Conservation (phyloP, 352 stramenopile genomes). For the Globisporangium nodosum region DNA sequence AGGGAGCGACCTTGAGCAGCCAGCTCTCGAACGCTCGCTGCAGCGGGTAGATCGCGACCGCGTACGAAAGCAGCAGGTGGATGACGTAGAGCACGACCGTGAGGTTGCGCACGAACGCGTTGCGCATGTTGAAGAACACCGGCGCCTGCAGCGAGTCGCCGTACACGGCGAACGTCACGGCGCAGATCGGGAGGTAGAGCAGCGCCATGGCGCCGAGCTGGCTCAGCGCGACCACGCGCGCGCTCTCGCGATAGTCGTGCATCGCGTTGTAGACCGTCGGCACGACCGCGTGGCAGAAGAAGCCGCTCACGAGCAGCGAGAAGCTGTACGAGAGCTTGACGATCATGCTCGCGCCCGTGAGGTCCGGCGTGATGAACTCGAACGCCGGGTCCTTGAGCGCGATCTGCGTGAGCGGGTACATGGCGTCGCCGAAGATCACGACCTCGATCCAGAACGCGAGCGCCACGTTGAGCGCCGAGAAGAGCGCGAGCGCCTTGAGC, state of each 20-base stretch:
- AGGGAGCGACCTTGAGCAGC: constrained; percentile 27
- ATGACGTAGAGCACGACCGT: constrained; percentile 73
- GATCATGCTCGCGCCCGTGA: constrained; percentile 39
- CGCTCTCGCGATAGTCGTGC: constrained; percentile 49
- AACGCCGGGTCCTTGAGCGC: constrained; percentile 52
- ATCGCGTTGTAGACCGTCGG: constrained; percentile 78
- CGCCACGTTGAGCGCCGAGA: constrained; percentile 75
- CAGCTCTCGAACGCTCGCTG: constrained; percentile 58
- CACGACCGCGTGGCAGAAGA: constrained; percentile 68
- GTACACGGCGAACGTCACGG: constrained; percentile 73
- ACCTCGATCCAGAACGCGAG: constrained; percentile 76
- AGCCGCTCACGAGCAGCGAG: constrained; percentile 49
- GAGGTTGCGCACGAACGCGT: constrained; percentile 60
- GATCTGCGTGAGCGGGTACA: constrained; percentile 80
- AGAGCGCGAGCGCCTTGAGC: constrained; percentile 42
- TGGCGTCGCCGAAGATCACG: constrained; percentile 76
- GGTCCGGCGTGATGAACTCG: constrained; percentile 59
- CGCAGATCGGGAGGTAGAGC: constrained; percentile 72
- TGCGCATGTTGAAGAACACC: constrained; percentile 84
- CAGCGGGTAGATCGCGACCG: constrained; percentile 59
- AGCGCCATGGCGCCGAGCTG: constrained; percentile 43
- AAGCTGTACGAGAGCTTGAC: constrained; percentile 75
- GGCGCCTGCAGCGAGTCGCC: constrained; percentile 65
- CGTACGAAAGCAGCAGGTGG: constrained; percentile 70
- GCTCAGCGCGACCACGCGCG: constrained; percentile 37